phyloP scores from a whole-genome alignment of 139 green algal species.

The Gonium pectorale region DNA sequence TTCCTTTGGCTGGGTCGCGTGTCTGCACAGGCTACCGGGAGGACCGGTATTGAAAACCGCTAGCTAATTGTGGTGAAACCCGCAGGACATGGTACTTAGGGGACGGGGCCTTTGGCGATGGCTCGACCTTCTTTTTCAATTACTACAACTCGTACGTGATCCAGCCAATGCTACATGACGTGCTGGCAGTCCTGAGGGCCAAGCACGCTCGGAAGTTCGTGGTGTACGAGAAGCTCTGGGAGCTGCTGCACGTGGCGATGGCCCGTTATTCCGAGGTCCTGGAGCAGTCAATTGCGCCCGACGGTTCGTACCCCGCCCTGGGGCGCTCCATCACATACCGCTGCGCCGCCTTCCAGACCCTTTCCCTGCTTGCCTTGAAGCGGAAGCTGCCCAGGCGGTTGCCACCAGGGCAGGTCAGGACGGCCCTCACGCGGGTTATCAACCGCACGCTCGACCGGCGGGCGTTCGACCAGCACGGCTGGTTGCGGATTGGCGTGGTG shows the following conservation, averaged over 20 bases:
- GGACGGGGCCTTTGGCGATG: neutral
- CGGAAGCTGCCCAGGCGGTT: neutral
- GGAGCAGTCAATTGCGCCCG: neutral
- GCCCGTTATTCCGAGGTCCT: neutral
- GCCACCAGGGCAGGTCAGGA: neutral
- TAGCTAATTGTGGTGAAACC: too few relatives aligned
- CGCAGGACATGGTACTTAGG: slow-evolving; percentile 9
- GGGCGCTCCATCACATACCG: neutral
- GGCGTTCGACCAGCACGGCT: neutral
- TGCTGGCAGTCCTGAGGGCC: too few relatives aligned
- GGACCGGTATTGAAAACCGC: too few relatives aligned
- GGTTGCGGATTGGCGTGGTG: neutral
- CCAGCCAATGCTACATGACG: slow-evolving; percentile 3
- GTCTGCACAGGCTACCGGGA: neutral
- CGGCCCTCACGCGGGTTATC: neutral
- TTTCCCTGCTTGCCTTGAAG: neutral
- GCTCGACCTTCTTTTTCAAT: neutral
- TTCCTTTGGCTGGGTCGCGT: too few relatives aligned
- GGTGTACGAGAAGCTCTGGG: too few relatives aligned
- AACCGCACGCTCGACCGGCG: neutral
- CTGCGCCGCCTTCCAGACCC: neutral
- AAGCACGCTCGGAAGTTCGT: too few relatives aligned
- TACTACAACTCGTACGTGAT: slow-evolving; percentile 15
- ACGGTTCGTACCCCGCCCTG: neutral
- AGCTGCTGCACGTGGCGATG: neutral